Base-by-base conservation (phyloP, 2,329 filamentous ascomycete species). In the Xylaria sp. region DNA sequence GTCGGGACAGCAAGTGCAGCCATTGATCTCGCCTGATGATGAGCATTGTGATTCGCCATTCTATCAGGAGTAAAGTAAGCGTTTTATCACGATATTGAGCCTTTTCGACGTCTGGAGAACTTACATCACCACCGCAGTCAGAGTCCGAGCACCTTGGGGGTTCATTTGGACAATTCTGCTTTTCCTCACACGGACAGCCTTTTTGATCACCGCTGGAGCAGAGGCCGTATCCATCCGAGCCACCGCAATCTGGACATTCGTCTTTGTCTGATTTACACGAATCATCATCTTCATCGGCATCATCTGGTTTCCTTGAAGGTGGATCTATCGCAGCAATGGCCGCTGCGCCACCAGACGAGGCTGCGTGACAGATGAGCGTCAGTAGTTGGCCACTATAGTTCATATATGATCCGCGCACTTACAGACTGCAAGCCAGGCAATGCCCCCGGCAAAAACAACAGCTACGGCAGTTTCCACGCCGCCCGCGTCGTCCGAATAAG, bases 301-400 rank as follows among this genome's bases (percentile, higher is more conserved):
- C 42, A 7, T 45, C 42, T 45, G 42, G 42, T 45, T 45, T 45
- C 19, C 23, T 6, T 17, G 42, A 17, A 17, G 42, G 42, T 8
- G 42, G 42, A 12, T 45, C 19, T 47, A 47, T 47, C 9, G 25
- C 0, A 72, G 76, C 60, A 72, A 76, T 37, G 77, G 77, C 67
- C 66, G 73, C 56, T 74, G 73, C 8, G 66, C 75, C 11, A 68
- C 31, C 31, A 33, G 31, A 33, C 31, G 5, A 5, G 31, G 31
- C 31, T 33, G 11, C 31, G 11, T 11, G 11, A 5, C 5, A 33
- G 31, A 33, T 33, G 5, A 33, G 31, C 31, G 11, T 33, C 31
- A 33, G 31, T 11, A 11, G 11, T 33, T 33, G 31, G 31, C 5
- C 11, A 33, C 31, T 33, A 11, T 11, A 33, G 31, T 33, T 11